Evolutionary conservation across 148 eudicot genomes (phyloP).

Genomic region (Cornus suecica): DNA sequence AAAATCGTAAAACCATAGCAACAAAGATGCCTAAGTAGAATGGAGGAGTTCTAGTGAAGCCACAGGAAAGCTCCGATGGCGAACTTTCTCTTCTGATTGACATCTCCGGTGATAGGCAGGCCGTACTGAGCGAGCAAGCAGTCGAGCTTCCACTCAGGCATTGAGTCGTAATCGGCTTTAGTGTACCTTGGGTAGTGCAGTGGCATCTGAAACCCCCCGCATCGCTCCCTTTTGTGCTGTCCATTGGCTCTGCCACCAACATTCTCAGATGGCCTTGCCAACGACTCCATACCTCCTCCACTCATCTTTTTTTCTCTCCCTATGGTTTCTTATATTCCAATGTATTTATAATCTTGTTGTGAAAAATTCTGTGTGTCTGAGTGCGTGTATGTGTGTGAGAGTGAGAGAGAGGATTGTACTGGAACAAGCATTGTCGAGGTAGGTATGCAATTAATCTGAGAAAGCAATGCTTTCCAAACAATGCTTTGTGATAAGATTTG

Average conservation of each 20-base stretch:
- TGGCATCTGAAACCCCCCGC: conserved; percentile 44
- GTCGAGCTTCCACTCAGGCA: conserved; percentile 52
- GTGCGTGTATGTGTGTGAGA: no score
- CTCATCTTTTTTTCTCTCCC: background rate
- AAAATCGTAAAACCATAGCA: no score
- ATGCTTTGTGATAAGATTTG: conserved; percentile 1
- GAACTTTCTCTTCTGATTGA: conserved; percentile 38
- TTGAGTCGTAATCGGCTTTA: conserved; percentile 33
- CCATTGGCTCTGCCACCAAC: background rate
- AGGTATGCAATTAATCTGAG: background rate
- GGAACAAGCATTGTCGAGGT: conserved; percentile 6
- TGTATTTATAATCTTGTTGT: background rate
- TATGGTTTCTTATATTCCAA: no score
- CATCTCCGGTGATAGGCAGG: conserved; percentile 30
- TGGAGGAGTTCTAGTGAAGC: conserved; percentile 3
- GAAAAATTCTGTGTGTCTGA: no score
- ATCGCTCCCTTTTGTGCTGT: conserved; percentile 7
- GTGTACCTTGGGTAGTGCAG: conserved; percentile 45
- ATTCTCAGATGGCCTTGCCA: conserved; percentile 9
- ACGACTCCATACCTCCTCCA: conserved; percentile 24
- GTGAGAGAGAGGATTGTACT: background rate
- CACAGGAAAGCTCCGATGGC: conserved; percentile 53
- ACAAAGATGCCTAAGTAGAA: no score
- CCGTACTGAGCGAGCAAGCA: conserved; percentile 35
- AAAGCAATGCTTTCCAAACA: conserved; percentile 2